Base-by-base conservation (phyloP, 2,329 filamentous ascomycete species). In the Mycocentrospora acerina region DNA sequence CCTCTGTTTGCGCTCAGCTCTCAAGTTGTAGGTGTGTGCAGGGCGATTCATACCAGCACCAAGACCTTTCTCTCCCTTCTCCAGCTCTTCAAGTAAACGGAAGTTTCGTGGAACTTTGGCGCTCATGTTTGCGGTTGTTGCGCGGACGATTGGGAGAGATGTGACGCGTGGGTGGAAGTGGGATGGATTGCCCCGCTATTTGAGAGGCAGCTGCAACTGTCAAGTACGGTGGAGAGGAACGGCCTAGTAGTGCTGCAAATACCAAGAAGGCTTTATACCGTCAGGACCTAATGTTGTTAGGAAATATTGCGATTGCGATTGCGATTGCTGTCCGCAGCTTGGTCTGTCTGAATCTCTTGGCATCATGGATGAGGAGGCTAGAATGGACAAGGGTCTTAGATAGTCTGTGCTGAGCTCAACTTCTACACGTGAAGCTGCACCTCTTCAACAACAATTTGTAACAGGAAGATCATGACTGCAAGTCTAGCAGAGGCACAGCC, bases 21-120 rank as follows among this genome's bases (percentile, higher is more conserved):
- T 40, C 32, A 40, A 32, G 43, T 40, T 34, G 6, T 22, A 28
- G 18, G 17, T 12, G 10, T n/a, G 5, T 17, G 33, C 17, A 24
- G 7, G 12, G 29, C 36, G 31, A 25, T 16, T 25, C 62, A 40
- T 71, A 88, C 89, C 88, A 68, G 91, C 90, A 63, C 93, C 91
- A 49, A 93, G 79, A 46, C 93, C 93, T 73, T 98, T 98, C 76
- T 98, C 93, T 63, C 93, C 93, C 76, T 97, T 97, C 76, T 98
- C 93, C 14, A 98, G 80, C 82, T 98, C 93, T 70, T 96, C 93
- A 40, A 98, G 79, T 53, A 98, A 81, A 64, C 91, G 85, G 69
- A 98, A 98, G 75, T 97, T 97, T 68, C 93, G 82, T 46, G 93
- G 93, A 41, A 98, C 81, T 71, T 94, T 89, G 42, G 86, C 83